These are phyloP conservation scores for Termitomyces eurrhizus DNA, from an alignment of 768 basidiomycete species.

Conservation along the genomic window DNA sequence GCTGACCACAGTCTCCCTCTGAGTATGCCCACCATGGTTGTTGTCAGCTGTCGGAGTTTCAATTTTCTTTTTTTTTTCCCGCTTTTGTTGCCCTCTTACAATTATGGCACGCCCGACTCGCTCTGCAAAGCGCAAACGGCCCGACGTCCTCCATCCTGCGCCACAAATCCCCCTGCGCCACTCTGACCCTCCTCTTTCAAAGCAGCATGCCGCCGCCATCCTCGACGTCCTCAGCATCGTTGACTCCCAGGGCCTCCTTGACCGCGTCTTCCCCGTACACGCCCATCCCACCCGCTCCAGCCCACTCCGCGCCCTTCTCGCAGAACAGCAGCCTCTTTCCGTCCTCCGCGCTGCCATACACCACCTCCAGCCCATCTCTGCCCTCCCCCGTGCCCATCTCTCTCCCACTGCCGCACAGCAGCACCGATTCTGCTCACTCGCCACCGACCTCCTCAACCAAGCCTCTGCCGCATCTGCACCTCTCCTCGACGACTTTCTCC, in stretches of 20 bases:
- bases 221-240: conserved; percentile 60
- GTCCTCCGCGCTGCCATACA: conserved; percentile 62
- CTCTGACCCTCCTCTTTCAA: background rate
- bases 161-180: conserved; percentile 33
- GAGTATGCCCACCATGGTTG: conserved; percentile 28
- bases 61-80: conserved; percentile 11
- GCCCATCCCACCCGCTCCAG: conserved; percentile 37
- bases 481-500: conserved; percentile 41
- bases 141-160: conserved; percentile 35
- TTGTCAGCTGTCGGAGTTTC: conserved; percentile 23
- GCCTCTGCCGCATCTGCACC: conserved; percentile 44
- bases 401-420: conserved; percentile 67
- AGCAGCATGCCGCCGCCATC: conserved; percentile 44
- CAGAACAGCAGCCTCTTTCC: conserved; percentile 46
- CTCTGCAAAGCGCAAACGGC: conserved; percentile 66
- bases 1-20: conserved; percentile 47
- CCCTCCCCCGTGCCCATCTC: conserved; percentile 58
- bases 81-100: too few relatives aligned
- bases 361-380: conserved; percentile 65
- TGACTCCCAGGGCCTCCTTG: conserved; percentile 73
- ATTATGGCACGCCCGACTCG: conserved; percentile 78
- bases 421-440: conserved; percentile 70
- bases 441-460: conserved; percentile 68
- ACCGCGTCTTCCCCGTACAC: conserved; percentile 68
- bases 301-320: conserved; percentile 53